phyloP scores from a whole-genome alignment of 1,284 basidiomycete genomes.

The Kwoniella shivajii region DNA sequence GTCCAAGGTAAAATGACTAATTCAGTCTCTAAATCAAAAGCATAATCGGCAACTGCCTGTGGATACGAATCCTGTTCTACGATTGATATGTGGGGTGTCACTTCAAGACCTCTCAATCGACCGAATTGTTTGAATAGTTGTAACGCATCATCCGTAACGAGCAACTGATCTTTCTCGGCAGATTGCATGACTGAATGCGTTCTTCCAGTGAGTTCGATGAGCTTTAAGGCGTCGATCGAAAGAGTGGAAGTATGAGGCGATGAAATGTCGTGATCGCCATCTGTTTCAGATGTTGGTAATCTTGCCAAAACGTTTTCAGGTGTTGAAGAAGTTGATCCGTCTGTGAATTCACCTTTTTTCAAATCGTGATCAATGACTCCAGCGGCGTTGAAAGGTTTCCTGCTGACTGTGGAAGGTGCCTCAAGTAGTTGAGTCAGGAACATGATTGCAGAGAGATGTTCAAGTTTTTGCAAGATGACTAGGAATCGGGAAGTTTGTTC shows the following conservation, averaged over 20 bases:
- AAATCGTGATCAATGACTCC: conserved; percentile 56
- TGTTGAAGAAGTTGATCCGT: conserved; percentile 19
- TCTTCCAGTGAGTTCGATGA: conserved; percentile 85
- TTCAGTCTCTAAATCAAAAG: conserved; percentile 63
- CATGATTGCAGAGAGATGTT: conserved; percentile 69
- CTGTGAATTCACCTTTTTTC: conserved; percentile 20
- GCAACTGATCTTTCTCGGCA: conserved; percentile 67
- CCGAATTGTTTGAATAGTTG: conserved; percentile 77
- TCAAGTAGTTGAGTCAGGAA: conserved; percentile 59
- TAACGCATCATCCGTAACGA: conserved; percentile 75
- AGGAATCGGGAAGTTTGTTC: conserved; percentile 60
- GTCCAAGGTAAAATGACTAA: conserved; percentile 84
- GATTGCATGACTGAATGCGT: conserved; percentile 83
- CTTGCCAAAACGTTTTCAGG: conserved; percentile 13
- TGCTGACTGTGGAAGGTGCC: conserved; percentile 27
- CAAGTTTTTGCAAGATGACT: conserved; percentile 86
- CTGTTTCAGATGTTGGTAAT: background rate
- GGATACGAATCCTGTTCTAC: conserved; percentile 73
- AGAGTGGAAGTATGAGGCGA: background rate
- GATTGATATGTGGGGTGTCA: conserved; percentile 65
- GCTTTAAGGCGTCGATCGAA: conserved; percentile 71
- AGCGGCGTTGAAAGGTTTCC: conserved; percentile 68
- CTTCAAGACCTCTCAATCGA: conserved; percentile 67
- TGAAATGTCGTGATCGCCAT: background rate
- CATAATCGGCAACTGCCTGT: conserved; percentile 67